Percentiles rank a stretch among this genome's conserved stretches.
These are phyloP conservation scores for Penicillium sp. DNA, from an alignment of 2,329 filamentous ascomycete species.

Conservation along the genomic window DNA sequence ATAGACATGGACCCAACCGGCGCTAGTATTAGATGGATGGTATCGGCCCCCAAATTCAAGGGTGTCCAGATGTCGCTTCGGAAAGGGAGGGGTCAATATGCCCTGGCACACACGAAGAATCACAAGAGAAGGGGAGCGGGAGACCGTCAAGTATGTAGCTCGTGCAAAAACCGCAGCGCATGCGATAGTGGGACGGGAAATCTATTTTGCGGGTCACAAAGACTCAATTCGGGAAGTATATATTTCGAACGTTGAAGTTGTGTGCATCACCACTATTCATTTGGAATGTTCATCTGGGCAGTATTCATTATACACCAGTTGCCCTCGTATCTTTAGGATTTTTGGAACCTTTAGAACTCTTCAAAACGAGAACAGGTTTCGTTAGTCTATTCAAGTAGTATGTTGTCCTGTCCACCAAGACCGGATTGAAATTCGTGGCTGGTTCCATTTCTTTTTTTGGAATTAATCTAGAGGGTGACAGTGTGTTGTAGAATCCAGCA, in stretches of 20 bases:
- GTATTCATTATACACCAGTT: no score
- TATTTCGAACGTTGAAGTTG: no score
- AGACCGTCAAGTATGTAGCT: neutral
- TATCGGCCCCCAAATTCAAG: conserved; percentile 1
- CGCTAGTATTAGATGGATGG: neutral
- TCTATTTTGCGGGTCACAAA: neutral
- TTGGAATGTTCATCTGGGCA: no score
- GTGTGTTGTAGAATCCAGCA: no score
- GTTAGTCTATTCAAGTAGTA: neutral
- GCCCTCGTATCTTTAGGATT: no score
- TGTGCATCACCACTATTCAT: no score
- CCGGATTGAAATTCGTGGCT: neutral
- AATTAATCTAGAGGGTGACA: neutral
- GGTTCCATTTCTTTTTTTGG: neutral
- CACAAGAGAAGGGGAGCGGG: neutral
- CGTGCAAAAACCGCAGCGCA: neutral
- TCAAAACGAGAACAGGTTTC: no score
- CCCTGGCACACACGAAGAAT: neutral
- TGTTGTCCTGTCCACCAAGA: neutral
- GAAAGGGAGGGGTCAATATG: neutral
- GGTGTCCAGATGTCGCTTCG: neutral
- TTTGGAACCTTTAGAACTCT: no score
- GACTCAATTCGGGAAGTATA: neutral
- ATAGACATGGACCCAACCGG: conserved; percentile 25
- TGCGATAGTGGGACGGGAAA: neutral